phyloP scores from a whole-genome alignment of 768 basidiomycete species.

The Leucogyrophana mollusca region DNA sequence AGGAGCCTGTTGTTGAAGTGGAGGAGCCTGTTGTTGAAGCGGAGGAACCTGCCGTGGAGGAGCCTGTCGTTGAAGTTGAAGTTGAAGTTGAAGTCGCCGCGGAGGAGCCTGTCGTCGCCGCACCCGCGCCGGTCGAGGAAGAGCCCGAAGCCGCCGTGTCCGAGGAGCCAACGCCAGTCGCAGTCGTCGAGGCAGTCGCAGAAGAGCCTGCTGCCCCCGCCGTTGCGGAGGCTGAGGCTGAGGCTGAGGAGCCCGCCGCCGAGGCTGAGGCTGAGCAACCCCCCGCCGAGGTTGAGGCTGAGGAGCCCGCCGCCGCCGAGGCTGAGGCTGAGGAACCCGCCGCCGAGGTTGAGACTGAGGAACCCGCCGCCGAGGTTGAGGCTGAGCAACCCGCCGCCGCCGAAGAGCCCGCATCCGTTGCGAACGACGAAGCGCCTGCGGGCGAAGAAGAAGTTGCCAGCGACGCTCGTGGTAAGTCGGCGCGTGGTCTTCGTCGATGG shows the following conservation, averaged over 20 bases:
- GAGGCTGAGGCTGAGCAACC: neutral
- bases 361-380: neutral
- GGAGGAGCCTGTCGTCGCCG: neutral
- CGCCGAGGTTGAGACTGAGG: neutral
- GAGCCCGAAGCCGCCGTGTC: neutral
- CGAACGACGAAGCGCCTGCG: neutral
- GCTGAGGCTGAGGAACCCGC: neutral
- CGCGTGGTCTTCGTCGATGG: no score
- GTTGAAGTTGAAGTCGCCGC: neutral
- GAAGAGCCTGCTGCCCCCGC: constrained; percentile 4
- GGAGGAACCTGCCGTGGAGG: constrained; percentile 11
- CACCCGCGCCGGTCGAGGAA: no score
- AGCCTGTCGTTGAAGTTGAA: constrained; percentile 1
- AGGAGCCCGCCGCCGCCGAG: neutral
- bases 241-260: constrained; percentile 3
- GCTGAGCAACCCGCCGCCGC: neutral
- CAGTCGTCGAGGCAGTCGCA: neutral
- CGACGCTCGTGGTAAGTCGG: neutral
- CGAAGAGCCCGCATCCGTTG: neutral
- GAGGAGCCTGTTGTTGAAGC: constrained; percentile 11
- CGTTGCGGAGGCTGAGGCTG: constrained; percentile 4
- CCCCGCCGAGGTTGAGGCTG: neutral
- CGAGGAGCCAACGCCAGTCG: constrained; percentile 4
- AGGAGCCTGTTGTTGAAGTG: constrained; percentile 14
- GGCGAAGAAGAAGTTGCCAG: neutral